A percentile compares a stretch with the other conserved stretches of the same genome.
Conservation (phyloP, 2,329 filamentous ascomycete genomes). For the Thermochaetoides dissita region DNA sequence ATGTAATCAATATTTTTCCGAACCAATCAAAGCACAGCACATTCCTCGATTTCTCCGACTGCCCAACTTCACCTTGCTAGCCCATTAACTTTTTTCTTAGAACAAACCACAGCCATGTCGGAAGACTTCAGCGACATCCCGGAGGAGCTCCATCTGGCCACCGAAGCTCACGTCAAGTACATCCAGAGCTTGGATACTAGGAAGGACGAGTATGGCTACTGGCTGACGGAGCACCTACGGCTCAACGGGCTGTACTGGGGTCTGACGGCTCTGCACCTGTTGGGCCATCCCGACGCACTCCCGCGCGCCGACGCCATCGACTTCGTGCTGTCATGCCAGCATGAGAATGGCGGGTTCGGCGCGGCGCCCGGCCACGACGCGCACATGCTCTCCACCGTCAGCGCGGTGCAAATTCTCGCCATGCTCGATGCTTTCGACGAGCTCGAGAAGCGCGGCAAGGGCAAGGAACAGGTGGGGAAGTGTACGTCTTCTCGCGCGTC, state of each 20-base stretch:
- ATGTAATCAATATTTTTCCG: constrained; percentile 3
- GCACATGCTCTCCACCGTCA: constrained; percentile 92
- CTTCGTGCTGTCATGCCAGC: constrained; percentile 91
- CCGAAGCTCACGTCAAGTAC: constrained; percentile 66
- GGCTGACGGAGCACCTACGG: constrained; percentile 91
- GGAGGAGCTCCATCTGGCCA: constrained; percentile 32
- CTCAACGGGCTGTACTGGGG: constrained; percentile 97
- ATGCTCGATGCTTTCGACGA: constrained; percentile 74
- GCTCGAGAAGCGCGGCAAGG: constrained; percentile 57
- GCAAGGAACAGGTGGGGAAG: constrained; percentile 59
- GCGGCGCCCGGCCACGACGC: constrained; percentile 89
- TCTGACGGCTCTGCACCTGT: constrained; percentile 71
- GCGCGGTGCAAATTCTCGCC: constrained; percentile 83
- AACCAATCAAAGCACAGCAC: not conserved
- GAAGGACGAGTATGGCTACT: constrained; percentile 93
- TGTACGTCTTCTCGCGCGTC: constrained; percentile 44
- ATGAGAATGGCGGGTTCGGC: constrained; percentile 79
- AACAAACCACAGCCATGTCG: constrained; percentile 19
- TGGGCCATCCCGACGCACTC: constrained; percentile 67
- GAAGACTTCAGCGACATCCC: constrained; percentile 22
- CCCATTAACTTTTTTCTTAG: not conserved
- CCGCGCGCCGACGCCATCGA: constrained; percentile 69
- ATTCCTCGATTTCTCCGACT: constrained; percentile 6
- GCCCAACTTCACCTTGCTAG: not conserved
- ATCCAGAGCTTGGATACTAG: constrained; percentile 84